Conservation (phyloP, 1,139 yeast genomes). For the Pichia sp. region DNA sequence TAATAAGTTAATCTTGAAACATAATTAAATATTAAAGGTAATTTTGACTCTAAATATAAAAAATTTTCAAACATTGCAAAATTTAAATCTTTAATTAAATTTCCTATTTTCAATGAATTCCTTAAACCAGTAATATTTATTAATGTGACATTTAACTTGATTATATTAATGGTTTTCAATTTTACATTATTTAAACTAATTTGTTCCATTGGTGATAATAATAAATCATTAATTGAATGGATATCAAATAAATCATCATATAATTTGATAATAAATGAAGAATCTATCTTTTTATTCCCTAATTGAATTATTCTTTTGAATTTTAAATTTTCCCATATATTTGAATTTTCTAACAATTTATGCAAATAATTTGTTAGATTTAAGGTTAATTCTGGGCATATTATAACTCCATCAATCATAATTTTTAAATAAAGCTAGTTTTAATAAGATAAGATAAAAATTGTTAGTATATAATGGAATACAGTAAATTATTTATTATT, state of each 20-base stretch:
- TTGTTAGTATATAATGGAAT: no score
- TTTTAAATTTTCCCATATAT: constrained; percentile 5
- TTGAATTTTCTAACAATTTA: constrained; percentile 6
- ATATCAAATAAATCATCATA: constrained; percentile 9
- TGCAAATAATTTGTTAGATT: constrained; percentile 1
- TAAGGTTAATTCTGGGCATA: constrained; percentile 5
- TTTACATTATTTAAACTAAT: constrained; percentile 7
- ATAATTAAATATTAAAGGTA: constrained; percentile 26
- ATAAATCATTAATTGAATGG: constrained; percentile 3
- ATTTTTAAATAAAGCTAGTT: constrained; percentile 1
- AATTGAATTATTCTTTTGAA: background rate
- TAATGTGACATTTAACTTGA: constrained; percentile 2
- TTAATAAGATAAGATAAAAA: no score
- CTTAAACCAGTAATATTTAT: background rate
- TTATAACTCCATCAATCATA: background rate
- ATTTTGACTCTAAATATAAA: constrained; percentile 7
- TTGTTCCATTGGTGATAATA: constrained; percentile 7
- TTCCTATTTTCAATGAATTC: background rate
- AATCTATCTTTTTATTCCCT: background rate
- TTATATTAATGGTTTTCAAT: background rate
- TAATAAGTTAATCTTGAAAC: constrained; percentile 18
- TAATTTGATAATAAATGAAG: background rate
- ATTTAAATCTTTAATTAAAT: constrained; percentile 14
- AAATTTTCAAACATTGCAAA: constrained; percentile 14
- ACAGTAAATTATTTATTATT: no score